A percentile compares a stretch with the other conserved stretches of the same genome.
Conservation (phyloP, 139 green algal genomes). For the Eudorina sp. region DNA sequence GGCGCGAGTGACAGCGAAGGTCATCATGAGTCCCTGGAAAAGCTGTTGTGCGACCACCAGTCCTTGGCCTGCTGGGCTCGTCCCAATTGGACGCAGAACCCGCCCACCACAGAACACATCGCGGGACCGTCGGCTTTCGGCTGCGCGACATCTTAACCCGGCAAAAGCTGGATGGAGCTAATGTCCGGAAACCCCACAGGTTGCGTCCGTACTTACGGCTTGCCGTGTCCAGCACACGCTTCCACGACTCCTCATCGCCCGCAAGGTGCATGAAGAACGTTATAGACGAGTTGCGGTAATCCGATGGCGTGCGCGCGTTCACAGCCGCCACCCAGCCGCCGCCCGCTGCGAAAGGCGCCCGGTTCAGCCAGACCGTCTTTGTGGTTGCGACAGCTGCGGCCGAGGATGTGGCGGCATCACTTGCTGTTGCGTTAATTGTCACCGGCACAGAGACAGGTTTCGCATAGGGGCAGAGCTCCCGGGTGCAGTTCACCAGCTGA, state of each 20-base stretch:
- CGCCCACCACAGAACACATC: too few relatives aligned
- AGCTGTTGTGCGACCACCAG: too few relatives aligned
- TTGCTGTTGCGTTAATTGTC: not conserved
- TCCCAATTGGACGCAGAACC: too few relatives aligned
- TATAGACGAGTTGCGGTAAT: conserved; percentile 20
- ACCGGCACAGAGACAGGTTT: too few relatives aligned
- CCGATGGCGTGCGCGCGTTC: conserved; percentile 22
- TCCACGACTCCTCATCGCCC: conserved; percentile 21
- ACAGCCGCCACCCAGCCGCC: conserved; percentile 47
- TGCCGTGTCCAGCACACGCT: not conserved
- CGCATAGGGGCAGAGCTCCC: conserved; percentile 45
- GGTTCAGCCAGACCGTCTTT: conserved; percentile 19
- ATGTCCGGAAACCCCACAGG: not conserved
- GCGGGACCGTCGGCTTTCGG: too few relatives aligned
- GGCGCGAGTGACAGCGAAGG: too few relatives aligned
- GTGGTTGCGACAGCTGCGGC: too few relatives aligned
- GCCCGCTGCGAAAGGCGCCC: conserved; percentile 31
- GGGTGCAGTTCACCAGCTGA: conserved; percentile 24
- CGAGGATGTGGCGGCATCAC: too few relatives aligned
- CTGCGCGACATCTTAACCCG: too few relatives aligned
- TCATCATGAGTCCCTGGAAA: too few relatives aligned
- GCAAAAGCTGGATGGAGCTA: too few relatives aligned
- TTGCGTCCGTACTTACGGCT: not conserved
- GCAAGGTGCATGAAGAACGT: conserved; percentile 27
- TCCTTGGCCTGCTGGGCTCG: too few relatives aligned